phyloP scores from a whole-genome alignment of 2,329 filamentous ascomycete species.

The Fusarium musae region DNA sequence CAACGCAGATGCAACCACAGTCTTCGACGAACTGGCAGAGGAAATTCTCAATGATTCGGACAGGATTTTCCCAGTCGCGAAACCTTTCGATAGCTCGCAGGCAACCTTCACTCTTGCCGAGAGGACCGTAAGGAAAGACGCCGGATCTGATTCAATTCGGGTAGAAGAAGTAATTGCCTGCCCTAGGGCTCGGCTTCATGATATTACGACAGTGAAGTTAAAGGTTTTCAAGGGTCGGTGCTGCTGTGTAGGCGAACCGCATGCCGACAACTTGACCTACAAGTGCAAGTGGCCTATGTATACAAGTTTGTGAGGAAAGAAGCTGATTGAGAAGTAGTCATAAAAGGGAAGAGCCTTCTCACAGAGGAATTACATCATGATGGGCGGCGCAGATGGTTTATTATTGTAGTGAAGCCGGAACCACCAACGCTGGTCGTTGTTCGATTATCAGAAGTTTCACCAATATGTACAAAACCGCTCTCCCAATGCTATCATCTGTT shows the following conservation, averaged over 20 bases:
- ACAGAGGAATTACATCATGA: fast-evolving
- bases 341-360: fast-evolving
- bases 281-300: fast-evolving
- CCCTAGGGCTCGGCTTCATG: fast-evolving
- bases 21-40: background rate
- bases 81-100: fast-evolving
- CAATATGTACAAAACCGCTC: background rate
- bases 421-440: fast-evolving
- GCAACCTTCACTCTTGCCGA: fast-evolving
- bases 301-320: fast-evolving
- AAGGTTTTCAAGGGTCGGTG: fast-evolving
- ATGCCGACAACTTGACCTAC: fast-evolving
- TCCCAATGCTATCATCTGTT: fast-evolving
- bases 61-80: fast-evolving
- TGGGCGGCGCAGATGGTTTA: background rate
- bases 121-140: fast-evolving
- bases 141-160: fast-evolving
- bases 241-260: background rate
- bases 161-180: fast-evolving
- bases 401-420: background rate
- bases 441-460: background rate
- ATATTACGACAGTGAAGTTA: fast-evolving
- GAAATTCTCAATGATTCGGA: fast-evolving
- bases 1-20: fast-evolving
- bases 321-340: fast-evolving